phyloP scores from a whole-genome alignment of 1,139 yeast genomes.

The Pichia cactophila region DNA sequence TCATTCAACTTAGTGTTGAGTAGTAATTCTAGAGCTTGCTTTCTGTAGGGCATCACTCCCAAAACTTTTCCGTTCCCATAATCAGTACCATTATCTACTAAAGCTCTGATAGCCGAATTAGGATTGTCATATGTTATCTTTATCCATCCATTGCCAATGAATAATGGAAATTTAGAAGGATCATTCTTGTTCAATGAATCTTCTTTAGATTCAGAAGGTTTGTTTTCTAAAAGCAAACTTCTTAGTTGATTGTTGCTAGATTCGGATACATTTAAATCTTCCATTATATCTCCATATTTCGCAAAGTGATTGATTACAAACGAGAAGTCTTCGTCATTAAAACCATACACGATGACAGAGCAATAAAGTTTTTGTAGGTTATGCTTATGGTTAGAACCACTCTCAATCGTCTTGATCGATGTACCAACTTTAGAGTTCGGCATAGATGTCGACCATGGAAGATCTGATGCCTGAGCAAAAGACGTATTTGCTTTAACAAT shows the following conservation, averaged over 20 bases:
- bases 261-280: slow-evolving; percentile 41
- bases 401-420: neutral
- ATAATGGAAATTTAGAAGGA: slow-evolving; percentile 39
- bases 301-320: slow-evolving; percentile 67
- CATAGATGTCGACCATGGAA: slow-evolving; percentile 8
- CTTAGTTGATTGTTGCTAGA: slow-evolving; percentile 5
- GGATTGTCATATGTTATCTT: slow-evolving; percentile 76
- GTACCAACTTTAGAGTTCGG: neutral
- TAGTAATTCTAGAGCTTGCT: slow-evolving; percentile 53
- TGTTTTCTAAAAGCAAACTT: slow-evolving; percentile 6
- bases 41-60: slow-evolving; percentile 70
- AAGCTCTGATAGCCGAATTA: slow-evolving; percentile 71
- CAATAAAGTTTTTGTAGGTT: slow-evolving; percentile 31
- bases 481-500: slow-evolving; percentile 1
- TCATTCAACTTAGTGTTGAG: slow-evolving; percentile 47
- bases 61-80: slow-evolving; percentile 34
- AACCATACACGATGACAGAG: slow-evolving; percentile 83
- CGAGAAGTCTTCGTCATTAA: slow-evolving; percentile 66
- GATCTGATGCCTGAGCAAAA: neutral
- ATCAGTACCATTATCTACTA: slow-evolving; percentile 60
- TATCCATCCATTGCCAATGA: slow-evolving; percentile 83
- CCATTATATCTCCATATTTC: slow-evolving; percentile 74
- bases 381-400: neutral
- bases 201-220: neutral
- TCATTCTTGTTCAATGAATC: neutral